Base-by-base conservation (phyloP, 202 grass and related monocot species). In the Setaria viridis region DNA sequence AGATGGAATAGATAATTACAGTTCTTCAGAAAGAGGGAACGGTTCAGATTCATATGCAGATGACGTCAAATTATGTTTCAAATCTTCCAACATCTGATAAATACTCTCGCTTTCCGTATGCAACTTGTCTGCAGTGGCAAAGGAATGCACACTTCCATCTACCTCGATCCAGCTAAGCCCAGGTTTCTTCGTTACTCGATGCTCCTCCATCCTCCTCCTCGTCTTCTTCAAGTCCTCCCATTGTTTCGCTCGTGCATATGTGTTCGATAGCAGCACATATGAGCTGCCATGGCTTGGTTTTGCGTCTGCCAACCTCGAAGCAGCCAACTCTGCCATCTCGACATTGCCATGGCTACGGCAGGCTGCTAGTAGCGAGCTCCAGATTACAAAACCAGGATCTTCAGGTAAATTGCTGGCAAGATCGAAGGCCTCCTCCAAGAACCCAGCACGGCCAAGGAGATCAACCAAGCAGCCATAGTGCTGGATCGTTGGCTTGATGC, bases 381-480 rank as follows among this genome's bases (percentile, higher is more conserved):
- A 94, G 53, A 82, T 68, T 34, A 91, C 81, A 50, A 85, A 78
- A 65, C 88, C 80, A 0, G 74, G 79, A 69, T 91, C 63, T 82
- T 77, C 34, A 3, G 85, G 85, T 82, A 91, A 70, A 76, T 35
- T 81, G 57, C 54, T 57, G 20, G 87, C 80, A 9, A 90, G 80
- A 35, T 62, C 42, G 19, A 88, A 86, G 33, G 88, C 90, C 59
- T 92, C 85, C 30, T 85, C 57, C 62, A 88, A 76, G 33, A 90
- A 87, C 43, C 85, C 76, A 30, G 85, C 90, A 50, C 85, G 88
- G 13, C 93, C 90, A 62, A 95, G 80, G 51, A 95, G 87, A 80
- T 90, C 82, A 73, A 92, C 83, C 80, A 95, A 88, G 20, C 90
- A 92, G 51, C 87, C 90, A 21, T 84, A 84, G 58, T 92, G 93